Evolutionary conservation across 2,329 filamentous ascomycete genomes (phyloP).

Genomic region (Diaporthe caulivora): DNA sequence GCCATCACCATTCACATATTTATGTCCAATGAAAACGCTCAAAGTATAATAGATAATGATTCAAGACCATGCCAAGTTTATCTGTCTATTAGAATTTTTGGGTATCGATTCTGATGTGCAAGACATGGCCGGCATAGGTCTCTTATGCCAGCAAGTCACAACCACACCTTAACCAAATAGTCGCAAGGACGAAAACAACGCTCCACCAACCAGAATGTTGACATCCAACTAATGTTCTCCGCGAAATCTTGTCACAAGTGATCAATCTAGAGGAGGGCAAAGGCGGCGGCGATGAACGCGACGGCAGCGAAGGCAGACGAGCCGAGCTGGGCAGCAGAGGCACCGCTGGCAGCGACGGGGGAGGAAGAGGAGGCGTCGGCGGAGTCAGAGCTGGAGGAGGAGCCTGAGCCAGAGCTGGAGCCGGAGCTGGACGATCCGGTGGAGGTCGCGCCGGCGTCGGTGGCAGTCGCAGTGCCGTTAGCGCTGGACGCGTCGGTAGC

Average conservation of each 20-base stretch:
- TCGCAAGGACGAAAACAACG: slow-evolving; percentile 8
- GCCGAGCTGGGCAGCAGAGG: slow-evolving; percentile 33
- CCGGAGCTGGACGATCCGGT: slow-evolving; percentile 67
- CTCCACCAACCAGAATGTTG: neutral
- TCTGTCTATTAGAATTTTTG: slow-evolving; percentile 28
- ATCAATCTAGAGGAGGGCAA: slow-evolving; percentile 32
- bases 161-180: slow-evolving; percentile 24
- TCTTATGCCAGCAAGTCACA: neutral
- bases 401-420: slow-evolving; percentile 43
- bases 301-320: slow-evolving; percentile 37
- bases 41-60: neutral
- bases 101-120: slow-evolving; percentile 32
- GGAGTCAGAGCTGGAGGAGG: slow-evolving; percentile 40
- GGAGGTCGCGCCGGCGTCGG: slow-evolving; percentile 78
- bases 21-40: neutral
- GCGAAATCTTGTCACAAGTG: neutral
- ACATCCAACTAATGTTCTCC: neutral
- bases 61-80: slow-evolving; percentile 23
- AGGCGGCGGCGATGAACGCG: slow-evolving; percentile 36
- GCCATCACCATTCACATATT: neutral
- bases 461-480: slow-evolving; percentile 76
- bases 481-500: slow-evolving; percentile 75
- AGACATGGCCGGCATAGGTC: slow-evolving; percentile 11
- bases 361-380: slow-evolving; percentile 23
- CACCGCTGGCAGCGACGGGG: slow-evolving; percentile 33